Base-by-base conservation (phyloP, 257 asterid species). In the Vinca minor region DNA sequence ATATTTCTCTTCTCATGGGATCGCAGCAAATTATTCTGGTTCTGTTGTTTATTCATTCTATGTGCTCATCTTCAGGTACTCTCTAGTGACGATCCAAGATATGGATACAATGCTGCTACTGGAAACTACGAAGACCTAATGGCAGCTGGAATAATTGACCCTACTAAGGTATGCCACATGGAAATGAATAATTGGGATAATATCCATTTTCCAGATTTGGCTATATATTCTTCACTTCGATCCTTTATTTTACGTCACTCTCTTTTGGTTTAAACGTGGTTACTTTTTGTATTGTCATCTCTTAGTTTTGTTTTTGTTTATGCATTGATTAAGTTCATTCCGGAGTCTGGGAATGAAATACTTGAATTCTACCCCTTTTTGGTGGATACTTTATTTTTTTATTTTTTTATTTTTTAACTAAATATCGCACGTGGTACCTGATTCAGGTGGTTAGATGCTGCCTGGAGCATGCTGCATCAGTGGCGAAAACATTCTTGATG, bases 121-220 rank as follows among this genome's bases (percentile, higher is more conserved):
- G 98, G 97, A 68, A 76, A 82, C 49, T 92, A 92, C 55, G 98
- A 92, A 78, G 98, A 92, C 77, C 82, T 89, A 59, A 89, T 89
- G 97, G 86, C 97, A 34, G 98, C 97, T 35, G 98, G 97, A 65
- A 92, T 92, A 0, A 92, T 92, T 41, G 98, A 92, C 73, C 98
- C 98, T 35, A 92, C 98, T 5, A 92, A 92, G 96, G 98, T 90
- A 17, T 59, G 65, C 18, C 55, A 4, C 9, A n/a, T 41, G 31
- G 15, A 23, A 28, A 36, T 32, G 2, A 21, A 8, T 8, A 56
- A 1, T 66, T 7, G 38, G 34, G 15, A 34, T 52, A 53, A n/a
- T n/a, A n/a, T n/a, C n/a, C n/a, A n/a, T n/a, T n/a, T n/a, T 18
- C 26, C 5, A 4, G 26, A n/a, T 49, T 26, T 54, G 28, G 60